phyloP scores from a whole-genome alignment of 441 rosid genomes.

The Mallotus japonicus region DNA sequence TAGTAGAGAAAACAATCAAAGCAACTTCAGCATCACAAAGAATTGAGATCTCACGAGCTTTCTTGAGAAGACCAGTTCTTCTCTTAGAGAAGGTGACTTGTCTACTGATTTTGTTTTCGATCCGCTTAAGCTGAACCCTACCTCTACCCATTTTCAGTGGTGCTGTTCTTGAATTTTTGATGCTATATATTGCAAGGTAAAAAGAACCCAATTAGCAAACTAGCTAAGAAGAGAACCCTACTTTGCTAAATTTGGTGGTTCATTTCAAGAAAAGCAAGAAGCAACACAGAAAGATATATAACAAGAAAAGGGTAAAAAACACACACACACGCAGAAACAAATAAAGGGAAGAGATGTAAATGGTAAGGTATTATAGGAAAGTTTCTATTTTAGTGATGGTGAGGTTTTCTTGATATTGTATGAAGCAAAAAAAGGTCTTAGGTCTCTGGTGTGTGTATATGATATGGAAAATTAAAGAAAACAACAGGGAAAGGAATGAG shows the following conservation, averaged over 20 bases:
- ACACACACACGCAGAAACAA: too few species aligned
- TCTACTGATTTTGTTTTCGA: conserved; percentile 85
- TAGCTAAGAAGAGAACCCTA: conserved; percentile 1
- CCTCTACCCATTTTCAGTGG: conserved; percentile 63
- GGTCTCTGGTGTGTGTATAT: not conserved
- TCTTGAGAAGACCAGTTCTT: conserved; percentile 70
- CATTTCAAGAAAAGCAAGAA: not conserved
- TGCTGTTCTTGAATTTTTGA: not conserved
- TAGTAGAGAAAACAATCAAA: conserved; percentile 74
- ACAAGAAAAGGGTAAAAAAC: conserved; percentile 5
- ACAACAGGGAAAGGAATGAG: not conserved
- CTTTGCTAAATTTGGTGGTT: conserved; percentile 11
- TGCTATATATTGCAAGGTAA: not conserved
- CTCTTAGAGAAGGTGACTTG: conserved; percentile 90
- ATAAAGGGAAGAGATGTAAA: not conserved
- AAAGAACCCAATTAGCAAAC: not conserved
- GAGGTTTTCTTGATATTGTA: conserved; percentile 16
- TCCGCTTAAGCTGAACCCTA: conserved; percentile 82
- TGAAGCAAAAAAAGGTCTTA: conserved; percentile 13
- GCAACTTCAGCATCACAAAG: conserved; percentile 79
- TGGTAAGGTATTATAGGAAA: conserved; percentile 23
- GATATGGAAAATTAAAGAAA: not conserved
- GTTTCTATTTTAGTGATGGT: conserved; percentile 34
- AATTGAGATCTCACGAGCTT: conserved; percentile 89
- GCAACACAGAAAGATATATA: not conserved